These are phyloP conservation scores for Nicotiana benthamiana DNA, from an alignment of 257 asterid genomes.

Conservation along the genomic window DNA sequence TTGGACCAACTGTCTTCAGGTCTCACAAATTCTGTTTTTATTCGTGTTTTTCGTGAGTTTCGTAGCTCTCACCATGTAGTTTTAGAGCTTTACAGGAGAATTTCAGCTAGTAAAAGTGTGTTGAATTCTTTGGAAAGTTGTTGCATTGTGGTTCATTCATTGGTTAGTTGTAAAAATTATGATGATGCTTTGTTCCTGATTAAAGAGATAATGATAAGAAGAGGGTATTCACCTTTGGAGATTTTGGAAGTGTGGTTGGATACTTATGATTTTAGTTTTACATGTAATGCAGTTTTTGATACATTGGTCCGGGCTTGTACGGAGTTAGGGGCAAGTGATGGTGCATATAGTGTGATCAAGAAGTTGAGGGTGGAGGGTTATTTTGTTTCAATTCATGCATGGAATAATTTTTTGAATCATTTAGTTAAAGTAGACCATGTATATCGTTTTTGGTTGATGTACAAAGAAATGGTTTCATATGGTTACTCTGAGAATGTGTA, in stretches of 20 bases:
- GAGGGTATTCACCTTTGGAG: constrained; percentile 50
- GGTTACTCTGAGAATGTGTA: constrained; percentile 60
- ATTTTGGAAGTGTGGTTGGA: constrained; percentile 39
- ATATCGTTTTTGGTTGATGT: constrained; percentile 46
- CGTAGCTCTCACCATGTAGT: constrained; percentile 39
- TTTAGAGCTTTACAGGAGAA: constrained; percentile 41
- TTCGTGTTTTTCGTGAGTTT: constrained; percentile 54
- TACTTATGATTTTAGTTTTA: constrained; percentile 11
- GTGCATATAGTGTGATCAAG: constrained; percentile 54
- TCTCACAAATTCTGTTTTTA: constrained; percentile 32
- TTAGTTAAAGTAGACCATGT: constrained; percentile 46
- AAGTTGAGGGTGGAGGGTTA: constrained; percentile 27
- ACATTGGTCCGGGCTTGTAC: constrained; percentile 65
- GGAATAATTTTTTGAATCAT: constrained; percentile 76
- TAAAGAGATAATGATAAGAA: constrained; percentile 47
- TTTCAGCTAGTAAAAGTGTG: constrained; percentile 22
- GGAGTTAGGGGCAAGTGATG: constrained; percentile 51
- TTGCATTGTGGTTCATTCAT: constrained; percentile 43
- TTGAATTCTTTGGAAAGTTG: constrained; percentile 42
- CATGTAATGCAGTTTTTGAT: constrained; percentile 38
- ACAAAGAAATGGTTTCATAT: constrained; percentile 52
- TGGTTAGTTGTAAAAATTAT: constrained; percentile 46
- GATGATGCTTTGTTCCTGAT: constrained; percentile 56
- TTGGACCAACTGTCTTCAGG: constrained; percentile 41
- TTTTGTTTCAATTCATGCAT: constrained; percentile 57